These are phyloP conservation scores for Sporisorium iseilematis-ciliati DNA, from an alignment of 1,284 basidiomycete species.

Conservation along the genomic window DNA sequence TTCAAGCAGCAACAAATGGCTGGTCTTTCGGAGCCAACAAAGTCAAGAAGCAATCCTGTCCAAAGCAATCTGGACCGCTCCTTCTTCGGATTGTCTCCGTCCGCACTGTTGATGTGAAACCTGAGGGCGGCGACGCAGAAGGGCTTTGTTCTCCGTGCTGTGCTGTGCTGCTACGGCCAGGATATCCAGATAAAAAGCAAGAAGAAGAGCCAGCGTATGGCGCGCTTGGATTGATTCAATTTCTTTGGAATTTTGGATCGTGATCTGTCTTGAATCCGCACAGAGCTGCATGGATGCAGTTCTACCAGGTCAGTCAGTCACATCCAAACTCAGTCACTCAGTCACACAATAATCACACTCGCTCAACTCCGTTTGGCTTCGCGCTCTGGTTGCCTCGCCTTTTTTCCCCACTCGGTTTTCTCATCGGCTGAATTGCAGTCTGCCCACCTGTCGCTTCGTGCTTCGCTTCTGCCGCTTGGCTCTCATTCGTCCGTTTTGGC, in stretches of 20 bases:
- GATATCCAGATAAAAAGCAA: no score
- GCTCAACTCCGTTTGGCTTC: not conserved
- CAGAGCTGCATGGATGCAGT: not conserved
- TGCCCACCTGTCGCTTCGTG: not conserved
- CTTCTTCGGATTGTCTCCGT: no score
- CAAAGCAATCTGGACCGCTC: no score
- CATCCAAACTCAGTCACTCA: not conserved
- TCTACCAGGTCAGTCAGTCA: not conserved
- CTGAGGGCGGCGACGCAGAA: no score
- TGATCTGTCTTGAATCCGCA: not conserved
- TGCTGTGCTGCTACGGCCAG: no score
- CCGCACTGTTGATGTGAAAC: no score
- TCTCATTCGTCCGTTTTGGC: slow-evolving; percentile 7
- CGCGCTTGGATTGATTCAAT: no score
- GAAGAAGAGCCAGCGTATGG: no score
- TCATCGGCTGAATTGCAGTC: not conserved
- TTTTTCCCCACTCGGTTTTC: not conserved
- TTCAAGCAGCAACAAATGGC: no score
- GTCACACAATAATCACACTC: not conserved
- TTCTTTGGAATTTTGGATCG: not conserved
- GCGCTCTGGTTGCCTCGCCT: not conserved
- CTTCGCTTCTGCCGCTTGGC: not conserved
- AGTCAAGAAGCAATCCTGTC: no score
- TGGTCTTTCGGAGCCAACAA: no score
- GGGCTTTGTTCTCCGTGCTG: no score